Base-by-base conservation (phyloP, 1,284 basidiomycete species). In the Peniophora sp. region DNA sequence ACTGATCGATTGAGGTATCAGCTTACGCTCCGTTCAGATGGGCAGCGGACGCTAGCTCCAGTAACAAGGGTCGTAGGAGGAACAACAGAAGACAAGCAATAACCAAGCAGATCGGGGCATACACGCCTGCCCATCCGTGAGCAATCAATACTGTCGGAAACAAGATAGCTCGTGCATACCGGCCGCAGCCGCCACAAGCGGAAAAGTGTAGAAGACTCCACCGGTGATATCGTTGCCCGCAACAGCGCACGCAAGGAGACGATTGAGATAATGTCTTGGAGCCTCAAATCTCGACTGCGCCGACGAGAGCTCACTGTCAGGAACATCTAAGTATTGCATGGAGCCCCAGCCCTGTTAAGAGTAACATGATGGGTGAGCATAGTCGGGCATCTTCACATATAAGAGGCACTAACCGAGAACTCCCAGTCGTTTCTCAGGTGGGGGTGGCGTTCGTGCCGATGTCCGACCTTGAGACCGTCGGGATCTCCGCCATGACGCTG, bases 221-320 rank as follows among this genome's bases (percentile, higher is more conserved):
- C 85, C 84, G 14, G 84, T 69, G 2, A 88, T 73, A 8, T 77
- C 85, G 55, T 85, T 85, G 3, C 84, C 85, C 8, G 81, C 79
- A 6, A 87, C 65, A 0, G 81, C 57, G 34, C 52, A 47, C 3
- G 56, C 56, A 3, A 48, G 23, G 12, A 58, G n/a, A 14, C 49
- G 47, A 17, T 51, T 45, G 24, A 58, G 53, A 20, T 51, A 44
- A 16, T 55, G 46, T 2, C 24, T 49, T n/a, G 55, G 55, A 9
- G 17, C 38, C 1, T 50, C 46, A 2, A 55, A 22, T 17, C 46
- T 24, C 24, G 36, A 44, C 46, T 48, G 55, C 5, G 56, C 53
- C n/a, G 50, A 43, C 14, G 23, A 39, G 27, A 52, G n/a, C 2
- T 56, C 47, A 16, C 39, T 25, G 6, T n/a, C 46, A 19, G 51